Evolutionary conservation across 2,329 filamentous ascomycete genomes (phyloP).

Genomic region (Colletotrichum costaricense): DNA sequence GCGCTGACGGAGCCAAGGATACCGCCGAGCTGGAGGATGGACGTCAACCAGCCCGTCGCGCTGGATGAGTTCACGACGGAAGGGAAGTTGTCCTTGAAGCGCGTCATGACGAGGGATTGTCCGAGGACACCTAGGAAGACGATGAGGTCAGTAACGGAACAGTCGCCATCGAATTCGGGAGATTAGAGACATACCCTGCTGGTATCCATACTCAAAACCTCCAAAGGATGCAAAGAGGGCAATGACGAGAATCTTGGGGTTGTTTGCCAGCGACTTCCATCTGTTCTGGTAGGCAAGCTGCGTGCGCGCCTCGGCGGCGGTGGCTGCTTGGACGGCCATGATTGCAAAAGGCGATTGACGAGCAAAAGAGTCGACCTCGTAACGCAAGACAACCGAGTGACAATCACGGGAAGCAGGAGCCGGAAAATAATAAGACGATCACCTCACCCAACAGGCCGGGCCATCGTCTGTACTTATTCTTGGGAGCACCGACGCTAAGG

Average conservation of each 20-base stretch:
- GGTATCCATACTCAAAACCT: conserved; percentile 64
- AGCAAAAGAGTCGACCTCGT: neutral
- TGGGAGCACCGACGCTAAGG: conserved; percentile 22
- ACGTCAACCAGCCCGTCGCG: conserved; percentile 63
- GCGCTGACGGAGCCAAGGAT: conserved; percentile 59
- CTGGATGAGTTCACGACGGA: conserved; percentile 56
- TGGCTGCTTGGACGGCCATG: conserved; percentile 22
- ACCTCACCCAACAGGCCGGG: neutral
- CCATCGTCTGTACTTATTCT: conserved; percentile 27
- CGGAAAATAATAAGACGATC: neutral
- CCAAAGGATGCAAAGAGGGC: conserved; percentile 58
- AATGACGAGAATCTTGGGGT: conserved; percentile 52
- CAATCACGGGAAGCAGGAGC: neutral
- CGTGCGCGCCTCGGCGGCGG: conserved; percentile 31
- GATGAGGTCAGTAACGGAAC: neutral
- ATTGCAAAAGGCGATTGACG: neutral
- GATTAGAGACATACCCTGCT: conserved; percentile 53
- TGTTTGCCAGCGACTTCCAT: conserved; percentile 46
- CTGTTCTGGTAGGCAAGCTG: conserved; percentile 30
- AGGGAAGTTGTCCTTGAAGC: conserved; percentile 62
- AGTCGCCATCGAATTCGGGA: too few relatives aligned
- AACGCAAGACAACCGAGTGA: neutral
- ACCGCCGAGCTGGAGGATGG: conserved; percentile 61
- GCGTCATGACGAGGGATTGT: conserved; percentile 63
- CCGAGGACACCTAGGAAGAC: conserved; percentile 52